Evolutionary conservation across 2,329 filamentous ascomycete species (phyloP).

Genomic region (Fusarium tricinctum): DNA sequence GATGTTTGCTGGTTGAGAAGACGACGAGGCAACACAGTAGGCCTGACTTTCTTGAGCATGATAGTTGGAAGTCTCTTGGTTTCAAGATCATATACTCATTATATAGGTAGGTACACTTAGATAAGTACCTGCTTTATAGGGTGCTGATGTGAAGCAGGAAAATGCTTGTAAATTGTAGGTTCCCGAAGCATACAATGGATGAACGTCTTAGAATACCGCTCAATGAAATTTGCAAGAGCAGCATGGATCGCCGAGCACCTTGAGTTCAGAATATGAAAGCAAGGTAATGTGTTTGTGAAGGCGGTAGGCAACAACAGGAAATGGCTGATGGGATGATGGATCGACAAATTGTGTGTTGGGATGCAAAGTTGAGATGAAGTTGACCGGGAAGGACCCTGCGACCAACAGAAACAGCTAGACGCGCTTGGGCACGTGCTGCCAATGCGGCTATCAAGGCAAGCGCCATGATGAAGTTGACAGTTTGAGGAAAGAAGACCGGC

Average conservation of each 20-base stretch:
- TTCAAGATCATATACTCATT: neutral
- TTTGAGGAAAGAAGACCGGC: constrained; percentile 15
- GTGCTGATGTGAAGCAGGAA: neutral
- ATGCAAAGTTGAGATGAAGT: constrained; percentile 30
- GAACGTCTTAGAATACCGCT: neutral
- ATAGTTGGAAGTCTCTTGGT: neutral
- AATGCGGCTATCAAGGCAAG: constrained; percentile 32
- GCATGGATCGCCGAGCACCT: neutral
- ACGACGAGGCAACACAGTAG: too few relatives aligned
- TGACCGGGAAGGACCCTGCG: constrained; percentile 10
- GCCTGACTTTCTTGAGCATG: too few relatives aligned
- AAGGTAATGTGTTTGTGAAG: neutral
- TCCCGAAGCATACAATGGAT: neutral
- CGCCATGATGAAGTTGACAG: constrained; percentile 22
- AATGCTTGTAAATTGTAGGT: neutral
- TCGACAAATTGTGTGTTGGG: constrained; percentile 7
- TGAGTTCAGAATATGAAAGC: neutral
- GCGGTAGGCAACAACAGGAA: neutral
- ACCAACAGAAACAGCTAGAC: constrained; percentile 23
- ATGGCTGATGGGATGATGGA: neutral
- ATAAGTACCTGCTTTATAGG: neutral
- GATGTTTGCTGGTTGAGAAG: neutral
- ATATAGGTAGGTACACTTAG: neutral
- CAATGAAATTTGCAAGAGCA: neutral
- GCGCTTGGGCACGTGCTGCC: constrained; percentile 35